Evolutionary conservation across 2,329 filamentous ascomycete genomes (phyloP), one percentile per base, ranked within the genome.

Genomic region (Neurospora crassa): DNA sequence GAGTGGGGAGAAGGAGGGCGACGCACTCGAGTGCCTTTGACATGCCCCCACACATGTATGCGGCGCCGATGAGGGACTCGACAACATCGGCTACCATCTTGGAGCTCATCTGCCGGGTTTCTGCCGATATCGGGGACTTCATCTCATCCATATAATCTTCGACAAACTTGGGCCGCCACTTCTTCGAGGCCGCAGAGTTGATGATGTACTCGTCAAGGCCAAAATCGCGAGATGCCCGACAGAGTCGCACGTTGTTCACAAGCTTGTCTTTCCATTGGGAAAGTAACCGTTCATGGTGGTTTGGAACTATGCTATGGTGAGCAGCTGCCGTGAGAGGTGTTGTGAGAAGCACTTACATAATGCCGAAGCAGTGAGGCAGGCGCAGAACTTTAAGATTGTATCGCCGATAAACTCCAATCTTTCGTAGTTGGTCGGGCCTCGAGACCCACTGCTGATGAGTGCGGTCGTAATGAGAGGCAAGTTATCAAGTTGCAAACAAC

Each of bases 51-150:
- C 92, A 87, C 1, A 91, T 73, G 75, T 87, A 94, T 0, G 91
- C 87, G 0, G 90, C 92, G 0, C 93, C 95, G 24, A 97, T 90
- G 0, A 97, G 83, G 0, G 94, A 88, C 74, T 98, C 95, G 0
- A 97, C 86, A 0, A 97, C 90, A 76, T 98, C 95, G 3, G 95
- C 95, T 8, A 97, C 85, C 0, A 88, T 88, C 78, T 98, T 98
- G 1, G 89, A 91, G 0, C 92, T 91, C 41, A 94, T 78, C 16
- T 78, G 76, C 6, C 84, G 80, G 67, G 76, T 80, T 68, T 42
- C 16, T 34, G n/a, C 67, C 73, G 70, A 71, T 70, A 68, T 71
- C 40, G 16, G 68, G 72, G 70, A 67, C 70, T 53, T 73, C 24
- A 11, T 63, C 14, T 63, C 53, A 2, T 77, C 67, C 3, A 81